Base-by-base conservation (phyloP, 352 stramenopile genomes). In the Phytophthora pinifolia region DNA sequence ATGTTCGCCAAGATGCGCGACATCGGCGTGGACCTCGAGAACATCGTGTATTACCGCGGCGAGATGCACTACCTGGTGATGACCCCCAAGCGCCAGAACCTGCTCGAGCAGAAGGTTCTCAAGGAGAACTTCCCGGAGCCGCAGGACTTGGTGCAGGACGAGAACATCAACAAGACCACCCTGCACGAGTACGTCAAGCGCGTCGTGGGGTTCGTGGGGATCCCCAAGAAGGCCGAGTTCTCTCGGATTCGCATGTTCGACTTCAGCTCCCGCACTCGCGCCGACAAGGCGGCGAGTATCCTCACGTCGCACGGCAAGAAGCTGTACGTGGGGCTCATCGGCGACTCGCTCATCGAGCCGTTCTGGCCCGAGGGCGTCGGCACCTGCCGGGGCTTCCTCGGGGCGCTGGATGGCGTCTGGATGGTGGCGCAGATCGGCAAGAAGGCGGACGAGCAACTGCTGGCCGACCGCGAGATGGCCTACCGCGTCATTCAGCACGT, bases 11-110 rank as follows among this genome's bases (percentile, higher is more conserved):
- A 86, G 57, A 68, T 91, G 54, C 72, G 70, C 30, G 76, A 75
- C 4, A 53, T 71, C 15, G 79, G 75, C 17, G 58, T 91, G 18
- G 77, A 89, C 43, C 39, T 89, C 6, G 83, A 93, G 59, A 90
- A 90, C 50, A 62, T 89, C 33, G 76, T 91, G 54, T 93, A 93
- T 57, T 89, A 91, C 59, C 76, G 79, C 13, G 83, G 82, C 18
- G 78, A 87, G 46, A 88, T 88, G 67, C 83, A 93, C 64, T 93
- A 93, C 61, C 54, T 93, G 9, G 83, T 93, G 15, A 89, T 89
- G 75, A 91, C 83, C 2, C 76, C 80, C 6, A 88, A 86, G 54
- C 74, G 73, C 2, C 69, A 76, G 46, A 91, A 85, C 63, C 57
- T 91, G 32, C 6, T 89, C 9, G 65, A 88, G 6, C 63, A 79